phyloP scores from a whole-genome alignment of 2,329 filamentous ascomycete species.

The Pseudogymnoascus pannorum region DNA sequence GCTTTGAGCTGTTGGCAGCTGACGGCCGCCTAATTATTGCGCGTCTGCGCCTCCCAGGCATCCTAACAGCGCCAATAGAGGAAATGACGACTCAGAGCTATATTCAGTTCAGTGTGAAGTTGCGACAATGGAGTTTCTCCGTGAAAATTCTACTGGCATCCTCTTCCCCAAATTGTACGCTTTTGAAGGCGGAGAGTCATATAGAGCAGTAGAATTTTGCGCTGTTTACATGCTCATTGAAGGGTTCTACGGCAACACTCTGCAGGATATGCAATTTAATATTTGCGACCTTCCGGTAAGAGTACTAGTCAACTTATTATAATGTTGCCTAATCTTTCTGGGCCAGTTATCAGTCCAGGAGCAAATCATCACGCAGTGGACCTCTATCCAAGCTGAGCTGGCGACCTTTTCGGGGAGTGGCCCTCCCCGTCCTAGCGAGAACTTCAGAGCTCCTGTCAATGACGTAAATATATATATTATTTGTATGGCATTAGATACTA shows the following conservation, averaged over 20 bases:
- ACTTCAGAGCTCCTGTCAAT: no score
- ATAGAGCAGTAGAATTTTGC: background rate
- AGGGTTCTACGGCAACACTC: background rate
- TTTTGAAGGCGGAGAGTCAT: background rate
- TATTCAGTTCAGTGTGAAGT: background rate
- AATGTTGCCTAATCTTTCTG: background rate
- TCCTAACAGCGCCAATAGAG: background rate
- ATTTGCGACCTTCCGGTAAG: background rate
- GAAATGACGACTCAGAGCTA: background rate
- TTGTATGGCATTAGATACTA: no score
- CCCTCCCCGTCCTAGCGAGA: no score
- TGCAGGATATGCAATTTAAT: background rate
- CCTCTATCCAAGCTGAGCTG: background rate
- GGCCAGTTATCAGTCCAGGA: background rate
- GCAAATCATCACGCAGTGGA: background rate
- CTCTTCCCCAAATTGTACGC: background rate
- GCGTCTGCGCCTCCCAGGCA: background rate
- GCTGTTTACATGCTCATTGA: background rate
- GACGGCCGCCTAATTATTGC: background rate
- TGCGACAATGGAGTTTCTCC: background rate
- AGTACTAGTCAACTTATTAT: background rate
- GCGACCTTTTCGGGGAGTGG: background rate
- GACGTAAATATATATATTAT: no score
- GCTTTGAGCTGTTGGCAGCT: background rate
- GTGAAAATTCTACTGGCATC: background rate